Base-by-base conservation (phyloP, 768 basidiomycete species). In the Amanita rubescens region DNA sequence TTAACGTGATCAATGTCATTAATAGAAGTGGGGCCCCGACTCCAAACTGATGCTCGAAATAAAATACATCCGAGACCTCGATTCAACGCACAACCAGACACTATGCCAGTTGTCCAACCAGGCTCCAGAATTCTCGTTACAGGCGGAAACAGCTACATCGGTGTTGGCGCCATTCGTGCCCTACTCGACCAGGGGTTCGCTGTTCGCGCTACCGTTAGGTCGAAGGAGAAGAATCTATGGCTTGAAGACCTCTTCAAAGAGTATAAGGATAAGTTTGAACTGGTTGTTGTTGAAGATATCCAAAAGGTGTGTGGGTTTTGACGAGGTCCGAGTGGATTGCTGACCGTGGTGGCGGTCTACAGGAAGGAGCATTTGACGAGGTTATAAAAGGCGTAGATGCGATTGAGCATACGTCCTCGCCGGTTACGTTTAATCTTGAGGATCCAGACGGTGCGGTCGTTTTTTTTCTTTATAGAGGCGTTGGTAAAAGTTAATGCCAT, bases 381-480 rank as follows among this genome's bases (percentile, higher is more conserved):
- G 87, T 82, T 1, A 84, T 91, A 55, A 79, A 82, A 63, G 87
- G 77, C 1, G 81, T 91, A 7, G 82, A 88, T 56, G 90, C 77
- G 0, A 79, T 93, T 48, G 75, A 70, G 32, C 88, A 89, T 60
- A 80, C 75, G 3, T 85, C 85, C 0, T 85, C 85, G 1, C 86
- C 87, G 1, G 75, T 82, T 60, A 68, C 75, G 49, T 56, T 71
- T 20, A 67, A 74, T 2, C 72, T 69, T 1, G 67, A 71, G 15
- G 73, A 81, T 35, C 76, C 77, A 3, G 55, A 67, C 54, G 67
- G 68, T 68, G 58, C 12, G 39, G 17, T 44, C 55, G 7, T 17
- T 30, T 30, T 3, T 8, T 30, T 30, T 30, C 27, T n/a, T n/a
- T n/a, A n/a, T n/a, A n/a, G n/a, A n/a, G n/a, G n/a, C n/a, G n/a